A percentile compares a stretch with the other conserved stretches of the same genome.
These are phyloP conservation scores for Colletotrichum tabaci DNA, from an alignment of 2,329 filamentous ascomycete species.

Conservation along the genomic window DNA sequence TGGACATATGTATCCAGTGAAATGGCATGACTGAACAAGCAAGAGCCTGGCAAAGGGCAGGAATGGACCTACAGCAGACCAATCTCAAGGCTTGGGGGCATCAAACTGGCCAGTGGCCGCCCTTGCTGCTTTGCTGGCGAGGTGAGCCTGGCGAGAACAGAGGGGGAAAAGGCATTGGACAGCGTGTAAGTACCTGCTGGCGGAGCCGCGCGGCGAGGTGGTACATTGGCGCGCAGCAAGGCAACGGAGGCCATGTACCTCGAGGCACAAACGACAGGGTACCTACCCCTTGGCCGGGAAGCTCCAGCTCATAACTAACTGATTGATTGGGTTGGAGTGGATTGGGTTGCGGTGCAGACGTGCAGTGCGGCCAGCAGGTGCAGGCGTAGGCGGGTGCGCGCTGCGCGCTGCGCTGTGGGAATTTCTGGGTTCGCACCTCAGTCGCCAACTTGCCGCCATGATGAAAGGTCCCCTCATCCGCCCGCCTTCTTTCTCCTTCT, in stretches of 20 bases:
- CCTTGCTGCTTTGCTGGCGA: slow-evolving; percentile 25
- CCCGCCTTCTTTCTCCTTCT: slow-evolving; percentile 46
- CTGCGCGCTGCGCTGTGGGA: slow-evolving; percentile 15
- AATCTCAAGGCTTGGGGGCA: slow-evolving; percentile 29
- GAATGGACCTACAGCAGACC: slow-evolving; percentile 17
- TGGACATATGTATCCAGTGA: slow-evolving; percentile 22
- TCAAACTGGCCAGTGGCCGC: slow-evolving; percentile 19
- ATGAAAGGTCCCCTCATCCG: slow-evolving; percentile 43
- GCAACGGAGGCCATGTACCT: slow-evolving; percentile 6
- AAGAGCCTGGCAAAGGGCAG: slow-evolving; percentile 25
- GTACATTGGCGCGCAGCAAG: neutral
- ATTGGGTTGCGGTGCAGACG: slow-evolving; percentile 2
- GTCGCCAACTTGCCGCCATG: slow-evolving; percentile 44
- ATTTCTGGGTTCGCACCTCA: slow-evolving; percentile 9
- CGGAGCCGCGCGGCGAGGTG: neutral
- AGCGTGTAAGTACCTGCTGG: neutral
- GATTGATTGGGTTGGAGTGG: slow-evolving; percentile 2
- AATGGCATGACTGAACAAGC: slow-evolving; percentile 23
- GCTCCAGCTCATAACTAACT: neutral
- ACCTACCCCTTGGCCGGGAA: neutral
- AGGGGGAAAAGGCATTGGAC: neutral
- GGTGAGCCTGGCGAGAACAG: slow-evolving; percentile 19
- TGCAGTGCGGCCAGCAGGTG: slow-evolving; percentile 1
- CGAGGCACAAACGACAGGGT: slow-evolving; percentile 2
- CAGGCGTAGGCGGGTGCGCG: neutral